A percentile compares a stretch with the other conserved stretches of the same genome.
These are phyloP conservation scores for Colletotrichum coccodes DNA, from an alignment of 2,329 filamentous ascomycete species.

Conservation along the genomic window DNA sequence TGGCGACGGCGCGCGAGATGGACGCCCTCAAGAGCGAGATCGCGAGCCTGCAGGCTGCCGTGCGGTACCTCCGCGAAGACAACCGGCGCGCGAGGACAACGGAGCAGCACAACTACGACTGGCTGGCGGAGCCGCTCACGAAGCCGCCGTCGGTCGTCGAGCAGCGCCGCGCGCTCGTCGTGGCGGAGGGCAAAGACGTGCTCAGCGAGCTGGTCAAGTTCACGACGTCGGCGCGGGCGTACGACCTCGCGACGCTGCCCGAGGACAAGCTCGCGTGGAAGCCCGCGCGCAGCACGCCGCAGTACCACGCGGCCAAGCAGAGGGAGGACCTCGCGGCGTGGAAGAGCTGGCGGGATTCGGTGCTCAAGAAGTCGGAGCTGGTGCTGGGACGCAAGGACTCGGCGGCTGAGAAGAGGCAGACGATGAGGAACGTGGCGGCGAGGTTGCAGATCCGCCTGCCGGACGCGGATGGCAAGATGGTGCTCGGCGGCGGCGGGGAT, in stretches of 20 bases:
- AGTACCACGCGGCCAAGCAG: conserved; percentile 73
- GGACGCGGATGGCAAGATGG: conserved; percentile 55
- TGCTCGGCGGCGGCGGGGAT: conserved; percentile 47
- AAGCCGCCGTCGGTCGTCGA: conserved; percentile 55
- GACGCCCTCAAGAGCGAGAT: conserved; percentile 78
- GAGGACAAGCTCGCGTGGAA: conserved; percentile 73
- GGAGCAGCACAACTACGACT: conserved; percentile 67
- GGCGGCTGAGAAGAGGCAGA: conserved; percentile 40
- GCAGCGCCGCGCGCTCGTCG: conserved; percentile 61
- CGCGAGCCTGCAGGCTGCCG: conserved; percentile 69
- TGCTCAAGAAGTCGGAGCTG: conserved; percentile 62
- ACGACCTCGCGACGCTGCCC: conserved; percentile 67
- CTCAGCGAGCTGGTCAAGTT: conserved; percentile 73
- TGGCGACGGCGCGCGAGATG: conserved; percentile 78
- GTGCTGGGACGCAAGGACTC: conserved; percentile 40
- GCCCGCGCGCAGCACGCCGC: conserved; percentile 70
- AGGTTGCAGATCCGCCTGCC: conserved; percentile 62
- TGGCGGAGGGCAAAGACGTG: conserved; percentile 71
- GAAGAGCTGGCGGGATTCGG: conserved; percentile 66
- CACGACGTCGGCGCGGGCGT: conserved; percentile 64
- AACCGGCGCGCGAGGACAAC: conserved; percentile 69
- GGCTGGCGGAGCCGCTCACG: conserved; percentile 71
- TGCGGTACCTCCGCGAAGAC: conserved; percentile 75
- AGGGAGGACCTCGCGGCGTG: conserved; percentile 73
- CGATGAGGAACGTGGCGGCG: conserved; percentile 52